phyloP scores from a whole-genome alignment of 179 eudicot genomes.

The Sideroxylon spinosum region DNA sequence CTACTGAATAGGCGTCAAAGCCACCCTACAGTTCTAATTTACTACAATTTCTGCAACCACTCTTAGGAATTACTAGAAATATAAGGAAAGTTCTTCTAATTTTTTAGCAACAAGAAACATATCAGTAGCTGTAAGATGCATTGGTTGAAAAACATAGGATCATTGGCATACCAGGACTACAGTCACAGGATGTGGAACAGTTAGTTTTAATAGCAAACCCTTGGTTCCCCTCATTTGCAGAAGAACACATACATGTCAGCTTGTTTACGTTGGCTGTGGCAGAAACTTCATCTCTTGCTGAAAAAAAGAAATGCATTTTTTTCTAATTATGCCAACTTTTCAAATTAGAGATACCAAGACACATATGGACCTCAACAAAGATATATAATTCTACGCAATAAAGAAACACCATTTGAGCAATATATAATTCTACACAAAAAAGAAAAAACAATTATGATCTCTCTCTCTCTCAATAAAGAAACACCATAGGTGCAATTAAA shows the following conservation, averaged over 20 bases:
- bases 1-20: too few relatives aligned
- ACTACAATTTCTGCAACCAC: neutral
- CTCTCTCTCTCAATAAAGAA: too few relatives aligned
- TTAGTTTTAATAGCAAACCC: conserved; percentile 35
- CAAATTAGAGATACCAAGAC: neutral
- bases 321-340: neutral
- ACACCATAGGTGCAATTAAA: too few relatives aligned
- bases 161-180: conserved; percentile 53
- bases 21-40: too few relatives aligned
- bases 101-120: neutral
- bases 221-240: conserved; percentile 37
- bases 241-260: conserved; percentile 68
- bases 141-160: neutral
- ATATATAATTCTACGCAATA: neutral
- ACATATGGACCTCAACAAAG: neutral
- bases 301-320: conserved; percentile 14
- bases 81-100: neutral
- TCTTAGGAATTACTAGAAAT: neutral
- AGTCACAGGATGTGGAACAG: conserved; percentile 75
- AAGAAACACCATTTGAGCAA: neutral
- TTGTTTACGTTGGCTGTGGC: conserved; percentile 34
- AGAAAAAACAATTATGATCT: neutral
- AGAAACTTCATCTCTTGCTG: conserved; percentile 40
- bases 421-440: neutral
- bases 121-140: neutral